phyloP scores from a whole-genome alignment of 2,329 filamentous ascomycete species.

The Penicillium oxalicum region DNA sequence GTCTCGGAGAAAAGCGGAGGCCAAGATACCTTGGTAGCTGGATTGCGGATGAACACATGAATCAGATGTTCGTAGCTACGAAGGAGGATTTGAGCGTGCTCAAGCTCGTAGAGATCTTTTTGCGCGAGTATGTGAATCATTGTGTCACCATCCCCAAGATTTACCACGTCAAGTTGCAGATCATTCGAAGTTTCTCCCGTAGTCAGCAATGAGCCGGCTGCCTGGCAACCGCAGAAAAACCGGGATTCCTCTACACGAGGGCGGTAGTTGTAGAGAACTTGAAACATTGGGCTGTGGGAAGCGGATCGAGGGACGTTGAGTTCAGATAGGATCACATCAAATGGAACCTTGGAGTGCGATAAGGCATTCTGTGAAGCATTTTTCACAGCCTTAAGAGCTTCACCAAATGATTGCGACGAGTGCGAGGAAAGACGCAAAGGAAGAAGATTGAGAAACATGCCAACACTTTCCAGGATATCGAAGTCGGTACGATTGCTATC shows the following conservation, averaged over 20 bases:
- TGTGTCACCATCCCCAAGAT: constrained; percentile 20
- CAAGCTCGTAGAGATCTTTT: constrained; percentile 26
- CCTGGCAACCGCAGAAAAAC: constrained; percentile 15
- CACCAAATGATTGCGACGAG: constrained; percentile 23
- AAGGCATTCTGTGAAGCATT: constrained; percentile 34
- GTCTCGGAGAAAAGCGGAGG: constrained; percentile 8
- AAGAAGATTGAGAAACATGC: constrained; percentile 47
- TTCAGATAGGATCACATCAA: constrained; percentile 45
- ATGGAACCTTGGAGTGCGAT: constrained; percentile 42
- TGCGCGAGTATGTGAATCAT: constrained; percentile 25
- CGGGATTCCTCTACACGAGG: constrained; percentile 27
- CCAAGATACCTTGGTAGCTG: constrained; percentile 16
- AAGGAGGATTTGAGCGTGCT: constrained; percentile 20
- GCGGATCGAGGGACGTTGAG: constrained; percentile 39
- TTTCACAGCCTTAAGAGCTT: constrained; percentile 24
- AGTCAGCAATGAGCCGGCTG: constrained; percentile 10
- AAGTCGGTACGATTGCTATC: constrained; percentile 40
- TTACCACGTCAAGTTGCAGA: constrained; percentile 36
- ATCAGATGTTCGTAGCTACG: constrained; percentile 14
- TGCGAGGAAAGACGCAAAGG: constrained; percentile 37
- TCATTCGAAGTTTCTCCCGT: constrained; percentile 28
- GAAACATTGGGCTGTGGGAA: constrained; percentile 45
- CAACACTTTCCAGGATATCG: constrained; percentile 34
- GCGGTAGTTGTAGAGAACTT: constrained; percentile 46
- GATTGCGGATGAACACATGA: constrained; percentile 15